phyloP scores from a whole-genome alignment of 805 yeast species.

The Saccharomycopsis capsularis region DNA sequence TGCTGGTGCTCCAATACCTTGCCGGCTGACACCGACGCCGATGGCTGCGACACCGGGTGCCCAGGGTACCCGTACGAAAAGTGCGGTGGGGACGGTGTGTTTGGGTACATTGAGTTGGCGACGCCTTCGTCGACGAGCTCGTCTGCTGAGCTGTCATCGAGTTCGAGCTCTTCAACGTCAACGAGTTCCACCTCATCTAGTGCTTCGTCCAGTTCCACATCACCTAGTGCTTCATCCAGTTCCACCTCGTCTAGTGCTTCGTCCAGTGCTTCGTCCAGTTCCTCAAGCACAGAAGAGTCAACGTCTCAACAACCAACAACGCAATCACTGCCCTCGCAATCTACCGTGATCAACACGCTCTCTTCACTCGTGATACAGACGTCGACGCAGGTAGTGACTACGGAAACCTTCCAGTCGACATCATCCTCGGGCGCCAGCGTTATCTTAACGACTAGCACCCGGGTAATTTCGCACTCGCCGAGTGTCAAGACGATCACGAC shows the following conservation, averaged over 20 bases:
- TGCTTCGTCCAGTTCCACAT: background rate
- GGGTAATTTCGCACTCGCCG: background rate
- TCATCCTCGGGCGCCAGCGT: background rate
- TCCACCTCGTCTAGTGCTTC: background rate
- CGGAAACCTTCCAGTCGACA: background rate
- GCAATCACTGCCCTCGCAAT: too few relatives aligned
- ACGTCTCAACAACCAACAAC: background rate
- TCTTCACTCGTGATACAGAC: background rate
- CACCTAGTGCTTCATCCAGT: background rate
- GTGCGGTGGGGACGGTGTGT: slow-evolving; percentile 9
- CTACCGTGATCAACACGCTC: too few relatives aligned
- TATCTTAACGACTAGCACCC: background rate
- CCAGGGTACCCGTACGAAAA: slow-evolving; percentile 14
- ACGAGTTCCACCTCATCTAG: background rate
- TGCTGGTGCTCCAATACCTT: slow-evolving; percentile 10
- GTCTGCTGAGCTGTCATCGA: background rate
- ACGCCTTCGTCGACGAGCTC: background rate
- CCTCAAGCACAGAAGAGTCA: background rate
- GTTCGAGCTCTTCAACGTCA: background rate
- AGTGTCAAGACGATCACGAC: background rate
- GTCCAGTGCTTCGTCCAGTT: background rate
- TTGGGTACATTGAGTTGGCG: slow-evolving; percentile 4
- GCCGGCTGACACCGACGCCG: background rate
- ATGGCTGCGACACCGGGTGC: slow-evolving; percentile 5
- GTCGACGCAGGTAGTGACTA: background rate